Conservation (phyloP, 305 asterid species). For the Salvia sclarea region DNA sequence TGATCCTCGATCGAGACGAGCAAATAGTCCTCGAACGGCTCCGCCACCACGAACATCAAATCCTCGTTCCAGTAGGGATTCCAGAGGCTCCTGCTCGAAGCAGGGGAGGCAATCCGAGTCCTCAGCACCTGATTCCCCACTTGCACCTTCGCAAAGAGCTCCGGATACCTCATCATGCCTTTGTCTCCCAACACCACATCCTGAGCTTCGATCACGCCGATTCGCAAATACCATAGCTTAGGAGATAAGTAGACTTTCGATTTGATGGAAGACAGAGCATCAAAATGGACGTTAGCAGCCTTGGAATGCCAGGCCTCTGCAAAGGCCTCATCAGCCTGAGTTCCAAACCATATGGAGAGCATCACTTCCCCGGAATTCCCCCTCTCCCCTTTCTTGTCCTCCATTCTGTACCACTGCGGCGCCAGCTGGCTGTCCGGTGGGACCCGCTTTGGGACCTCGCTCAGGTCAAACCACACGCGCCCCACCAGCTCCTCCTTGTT, state of each 20-base stretch:
- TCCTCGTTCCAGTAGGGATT: slow-evolving; percentile 42
- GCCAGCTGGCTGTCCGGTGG: slow-evolving; percentile 87
- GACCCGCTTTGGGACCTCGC: slow-evolving; percentile 82
- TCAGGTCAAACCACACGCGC: slow-evolving; percentile 79
- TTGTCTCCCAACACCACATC: slow-evolving; percentile 66
- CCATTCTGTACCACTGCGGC: slow-evolving; percentile 92
- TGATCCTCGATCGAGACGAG: too few relatives aligned
- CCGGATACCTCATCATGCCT: slow-evolving; percentile 68
- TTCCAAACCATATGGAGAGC: slow-evolving; percentile 85
- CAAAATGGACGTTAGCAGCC: slow-evolving; percentile 69
- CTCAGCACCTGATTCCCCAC: slow-evolving; percentile 81
- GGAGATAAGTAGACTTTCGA: slow-evolving; percentile 87
- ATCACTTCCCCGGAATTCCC: slow-evolving; percentile 64
- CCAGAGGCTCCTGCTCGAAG: slow-evolving; percentile 47
- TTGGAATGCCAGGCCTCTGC: slow-evolving; percentile 94
- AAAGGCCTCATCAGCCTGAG: slow-evolving; percentile 94
- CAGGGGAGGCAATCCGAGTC: slow-evolving; percentile 62
- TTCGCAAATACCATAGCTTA: slow-evolving; percentile 80
- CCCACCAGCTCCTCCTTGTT: slow-evolving; percentile 78
- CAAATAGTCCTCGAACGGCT: too few relatives aligned
- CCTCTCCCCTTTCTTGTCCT: slow-evolving; percentile 76
- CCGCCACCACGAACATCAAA: too few relatives aligned
- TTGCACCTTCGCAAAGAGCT: slow-evolving; percentile 75
- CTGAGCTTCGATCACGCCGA: slow-evolving; percentile 82
- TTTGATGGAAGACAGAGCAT: slow-evolving; percentile 68